Conservation (phyloP, 202 grass and related monocot species). For the Elaeis oleifera region DNA sequence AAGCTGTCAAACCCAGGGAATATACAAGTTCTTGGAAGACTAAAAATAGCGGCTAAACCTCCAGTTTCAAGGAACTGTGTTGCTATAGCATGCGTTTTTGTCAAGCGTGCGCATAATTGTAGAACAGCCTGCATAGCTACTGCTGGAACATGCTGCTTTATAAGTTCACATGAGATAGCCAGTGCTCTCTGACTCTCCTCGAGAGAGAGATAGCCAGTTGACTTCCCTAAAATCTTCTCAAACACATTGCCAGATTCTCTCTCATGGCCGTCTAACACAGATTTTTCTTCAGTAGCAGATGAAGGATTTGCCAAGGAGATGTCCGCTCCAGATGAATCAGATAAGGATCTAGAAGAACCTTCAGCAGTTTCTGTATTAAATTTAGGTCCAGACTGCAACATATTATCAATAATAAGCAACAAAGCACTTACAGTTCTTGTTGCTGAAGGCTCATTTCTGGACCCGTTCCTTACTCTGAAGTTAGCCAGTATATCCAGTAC, state of each 20-base stretch:
- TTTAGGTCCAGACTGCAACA: slow-evolving; percentile 49
- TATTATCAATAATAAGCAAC: slow-evolving; percentile 57
- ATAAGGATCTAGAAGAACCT: slow-evolving; percentile 28
- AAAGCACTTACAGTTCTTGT: slow-evolving; percentile 50
- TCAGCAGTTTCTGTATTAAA: slow-evolving; percentile 24
- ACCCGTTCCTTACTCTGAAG: slow-evolving; percentile 33
- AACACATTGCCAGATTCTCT: slow-evolving; percentile 37
- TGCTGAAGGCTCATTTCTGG: slow-evolving; percentile 23
- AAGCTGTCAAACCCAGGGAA: slow-evolving; percentile 72
- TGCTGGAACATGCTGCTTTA: slow-evolving; percentile 52
- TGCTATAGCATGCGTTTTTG: slow-evolving; percentile 56
- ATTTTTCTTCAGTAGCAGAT: slow-evolving; percentile 21
- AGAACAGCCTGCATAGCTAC: slow-evolving; percentile 66
- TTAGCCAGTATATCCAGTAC: slow-evolving; percentile 48
- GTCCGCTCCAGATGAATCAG: slow-evolving; percentile 23
- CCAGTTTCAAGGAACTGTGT: slow-evolving; percentile 53
- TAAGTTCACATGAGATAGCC: slow-evolving; percentile 45
- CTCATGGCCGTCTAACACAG: slow-evolving; percentile 22
- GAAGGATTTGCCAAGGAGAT: slow-evolving; percentile 21
- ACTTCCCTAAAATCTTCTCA: slow-evolving; percentile 55
- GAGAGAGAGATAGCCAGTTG: slow-evolving; percentile 57
- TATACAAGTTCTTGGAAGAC: slow-evolving; percentile 38
- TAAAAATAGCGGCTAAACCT: slow-evolving; percentile 46
- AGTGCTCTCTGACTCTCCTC: slow-evolving; percentile 54
- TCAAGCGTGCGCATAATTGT: slow-evolving; percentile 61